Base-by-base conservation (phyloP, 139 green algal genomes). In the Helicosporidium sp. region DNA sequence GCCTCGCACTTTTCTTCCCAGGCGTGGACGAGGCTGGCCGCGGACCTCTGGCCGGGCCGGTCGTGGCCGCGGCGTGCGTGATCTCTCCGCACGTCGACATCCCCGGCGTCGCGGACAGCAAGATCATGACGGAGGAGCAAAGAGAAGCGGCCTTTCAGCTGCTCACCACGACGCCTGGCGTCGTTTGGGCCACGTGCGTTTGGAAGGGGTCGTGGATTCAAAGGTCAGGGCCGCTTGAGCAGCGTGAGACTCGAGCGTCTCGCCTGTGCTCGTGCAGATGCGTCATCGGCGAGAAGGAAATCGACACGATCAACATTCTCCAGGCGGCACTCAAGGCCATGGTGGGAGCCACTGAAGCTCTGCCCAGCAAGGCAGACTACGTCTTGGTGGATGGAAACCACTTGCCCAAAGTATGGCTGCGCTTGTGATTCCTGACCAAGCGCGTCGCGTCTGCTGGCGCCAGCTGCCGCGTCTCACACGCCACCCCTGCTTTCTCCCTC, bases 291-390 rank as follows among this genome's bases (percentile, higher is more conserved):
- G 61, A 70, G 10, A 26, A 43, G 0, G 59, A 46, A 10, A 94
- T 94, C 28, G 84, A 95, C 58, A 31, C 66, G 8, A 80, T 93
- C 53, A 94, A 95, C 72, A 94, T 94, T 36, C 59, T 93, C 54
- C 69, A 83, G 55, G 80, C 80, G 0, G 62, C 78, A 0, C 48
- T 90, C 46, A 51, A 55, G 34, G 80, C 80, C 18, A 91, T 91
- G 80, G 43, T 60, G 28, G 35, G 47, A 2, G 71, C 78, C 10
- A 72, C 68, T 0, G 46, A 41, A 6, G 41, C 34, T 1, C 64
- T 91, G 52, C 22, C 52, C 1, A 12, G n/a, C 7, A 3, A 8
- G 3, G 40, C 55, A 5, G 70, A 84, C 31, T 81, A 66, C 57
- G 25, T 74, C 24, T 65, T 91, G 3, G 65, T 92, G 7, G 82